Conservation (phyloP, 208 protist species). For the Strigomonas galati region DNA sequence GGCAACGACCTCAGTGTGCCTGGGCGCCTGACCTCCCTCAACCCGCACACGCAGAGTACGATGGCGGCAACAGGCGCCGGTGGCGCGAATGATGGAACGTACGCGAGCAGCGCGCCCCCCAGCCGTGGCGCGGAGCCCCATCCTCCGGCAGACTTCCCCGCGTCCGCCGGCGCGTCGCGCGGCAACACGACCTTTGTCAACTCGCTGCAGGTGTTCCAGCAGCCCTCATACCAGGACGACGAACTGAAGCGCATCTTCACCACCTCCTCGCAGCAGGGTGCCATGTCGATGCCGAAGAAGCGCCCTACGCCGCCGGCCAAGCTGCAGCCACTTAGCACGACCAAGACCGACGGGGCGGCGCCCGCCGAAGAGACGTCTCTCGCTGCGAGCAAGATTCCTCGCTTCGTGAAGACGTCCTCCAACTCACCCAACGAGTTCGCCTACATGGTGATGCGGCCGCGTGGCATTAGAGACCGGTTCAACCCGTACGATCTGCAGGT, state of each 20-base stretch:
- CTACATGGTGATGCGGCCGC: slow-evolving; percentile 82
- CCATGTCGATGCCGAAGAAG: slow-evolving; percentile 20
- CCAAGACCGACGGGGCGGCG: background rate
- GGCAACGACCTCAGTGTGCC: slow-evolving; percentile 61
- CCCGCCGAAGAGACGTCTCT: slow-evolving; percentile 8
- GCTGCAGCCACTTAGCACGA: slow-evolving; percentile 25
- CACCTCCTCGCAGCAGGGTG: slow-evolving; percentile 28
- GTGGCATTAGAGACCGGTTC: slow-evolving; percentile 79
- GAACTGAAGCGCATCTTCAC: slow-evolving; percentile 55
- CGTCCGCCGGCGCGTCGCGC: slow-evolving; percentile 9
- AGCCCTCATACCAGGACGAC: slow-evolving; percentile 44
- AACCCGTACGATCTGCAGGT: slow-evolving; percentile 95
- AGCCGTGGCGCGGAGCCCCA: slow-evolving; percentile 14
- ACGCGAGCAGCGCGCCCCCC: slow-evolving; percentile 13
- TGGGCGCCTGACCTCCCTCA: slow-evolving; percentile 51
- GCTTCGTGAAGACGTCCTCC: slow-evolving; percentile 70
- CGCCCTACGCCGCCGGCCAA: slow-evolving; percentile 22
- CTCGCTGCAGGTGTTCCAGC: slow-evolving; percentile 72
- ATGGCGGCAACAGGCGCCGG: background rate
- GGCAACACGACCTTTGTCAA: slow-evolving; percentile 48
- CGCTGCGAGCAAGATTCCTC: slow-evolving; percentile 39
- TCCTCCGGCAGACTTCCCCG: background rate
- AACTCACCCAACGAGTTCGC: slow-evolving; percentile 90
- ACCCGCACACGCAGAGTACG: background rate
- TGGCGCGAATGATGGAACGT: background rate